Evolutionary conservation across 1,284 basidiomycete genomes (phyloP), one percentile per base, ranked within the genome.

Genomic region (Boletus mariae): DNA sequence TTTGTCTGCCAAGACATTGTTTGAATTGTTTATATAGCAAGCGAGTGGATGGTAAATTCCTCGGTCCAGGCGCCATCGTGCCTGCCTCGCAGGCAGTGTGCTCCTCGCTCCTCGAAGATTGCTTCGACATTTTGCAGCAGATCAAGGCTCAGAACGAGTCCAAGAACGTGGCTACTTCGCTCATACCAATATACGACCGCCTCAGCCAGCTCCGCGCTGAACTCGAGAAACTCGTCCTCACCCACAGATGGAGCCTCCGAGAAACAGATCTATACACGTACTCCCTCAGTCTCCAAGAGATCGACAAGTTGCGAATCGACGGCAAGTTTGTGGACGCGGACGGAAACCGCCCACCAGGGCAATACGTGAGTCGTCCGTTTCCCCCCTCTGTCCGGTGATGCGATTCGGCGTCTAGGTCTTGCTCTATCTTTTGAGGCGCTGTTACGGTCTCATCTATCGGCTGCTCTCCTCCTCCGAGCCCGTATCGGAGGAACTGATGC

Each of bases 191-290:
- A 61, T 93, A 95, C 69, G 96, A 99, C 66, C 84, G 96, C 17
- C 80, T 99, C 57, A 83, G 78, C 56, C 89, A 91, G 64, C 87
- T 98, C 66, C 85, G 94, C 56, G 78, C 82, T 9, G 91, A 95
- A 69, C 77, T 98, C 42, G 94, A 98, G 74, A 85, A 89, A 57
- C 75, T 98, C 46, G 92, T 92, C 42, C 77, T 98, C 61, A 98
- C 96, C 1, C 96, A 98, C 70, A 86, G 97, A 44, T 99, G 97
- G 97, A 97, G 90, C 54, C 74, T 99, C 54, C 81, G 95, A 42
- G 97, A 99, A 77, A 99, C 96, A 0, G 96, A 98, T 64, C 75
- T 96, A 23, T 96, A 89, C 81, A 94, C 92, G 72, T 99, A 97
- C 71, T 92, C 93, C 38, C 78, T 96, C 49, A 92, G 92, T 66